A percentile compares a stretch with the other conserved stretches of the same genome.
phyloP scores from a whole-genome alignment of 1,139 yeast genomes.

The Spathaspora jeffriesii region DNA sequence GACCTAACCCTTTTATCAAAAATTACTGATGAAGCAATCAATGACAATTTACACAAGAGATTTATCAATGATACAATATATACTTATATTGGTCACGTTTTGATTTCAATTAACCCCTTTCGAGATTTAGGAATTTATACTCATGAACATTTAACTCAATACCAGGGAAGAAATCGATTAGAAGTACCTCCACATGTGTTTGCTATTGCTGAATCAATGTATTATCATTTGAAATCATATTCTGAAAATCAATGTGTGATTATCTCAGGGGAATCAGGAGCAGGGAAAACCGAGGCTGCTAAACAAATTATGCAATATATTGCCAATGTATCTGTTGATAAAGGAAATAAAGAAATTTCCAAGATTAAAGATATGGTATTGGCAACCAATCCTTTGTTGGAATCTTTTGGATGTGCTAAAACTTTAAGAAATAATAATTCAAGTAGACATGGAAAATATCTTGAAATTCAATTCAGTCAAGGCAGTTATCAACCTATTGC shows the following conservation, averaged over 20 bases:
- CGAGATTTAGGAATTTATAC: slow-evolving; percentile 96
- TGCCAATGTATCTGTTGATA: slow-evolving; percentile 69
- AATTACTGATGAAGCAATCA: slow-evolving; percentile 90
- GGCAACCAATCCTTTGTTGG: slow-evolving; percentile 95
- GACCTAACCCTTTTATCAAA: slow-evolving; percentile 89
- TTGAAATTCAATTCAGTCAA: slow-evolving; percentile 85
- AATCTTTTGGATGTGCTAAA: slow-evolving; percentile 98
- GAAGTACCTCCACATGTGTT: slow-evolving; percentile 99
- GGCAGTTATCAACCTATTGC: slow-evolving; percentile 83
- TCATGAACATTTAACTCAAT: slow-evolving; percentile 67
- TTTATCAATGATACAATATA: slow-evolving; percentile 90
- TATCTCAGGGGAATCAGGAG: slow-evolving; percentile 98
- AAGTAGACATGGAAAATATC: slow-evolving; percentile 95
- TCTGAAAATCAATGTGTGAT: slow-evolving; percentile 97
- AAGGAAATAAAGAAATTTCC: slow-evolving; percentile 56
- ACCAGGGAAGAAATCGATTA: slow-evolving; percentile 88
- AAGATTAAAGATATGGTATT: slow-evolving; percentile 96
- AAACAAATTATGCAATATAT: slow-evolving; percentile 98
- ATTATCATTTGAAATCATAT: slow-evolving; percentile 91
- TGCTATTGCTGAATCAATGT: slow-evolving; percentile 98
- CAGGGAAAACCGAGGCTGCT: slow-evolving; percentile 99
- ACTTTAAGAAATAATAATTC: slow-evolving; percentile 95
- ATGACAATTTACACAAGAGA: slow-evolving; percentile 86
- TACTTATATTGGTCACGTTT: slow-evolving; percentile 84
- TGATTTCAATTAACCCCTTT: slow-evolving; percentile 96